A percentile compares a stretch with the other conserved stretches of the same genome.
phyloP scores from a whole-genome alignment of 208 protist species.

The Plasmodiophora brassicae region DNA sequence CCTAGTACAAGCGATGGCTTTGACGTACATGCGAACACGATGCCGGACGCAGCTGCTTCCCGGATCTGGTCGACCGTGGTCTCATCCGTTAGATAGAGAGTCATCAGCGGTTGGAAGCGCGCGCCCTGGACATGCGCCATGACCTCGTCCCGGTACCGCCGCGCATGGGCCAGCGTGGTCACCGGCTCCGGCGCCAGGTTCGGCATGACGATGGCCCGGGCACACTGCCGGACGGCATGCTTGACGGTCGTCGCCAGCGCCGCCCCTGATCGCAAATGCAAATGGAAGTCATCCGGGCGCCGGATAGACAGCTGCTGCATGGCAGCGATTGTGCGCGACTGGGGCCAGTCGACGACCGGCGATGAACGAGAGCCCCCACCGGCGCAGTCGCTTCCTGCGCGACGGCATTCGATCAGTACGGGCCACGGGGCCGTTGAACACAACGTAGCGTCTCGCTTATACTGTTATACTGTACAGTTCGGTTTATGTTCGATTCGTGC shows the following conservation, averaged over 20 bases:
- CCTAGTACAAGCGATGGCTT: neutral
- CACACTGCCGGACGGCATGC: conserved; percentile 35
- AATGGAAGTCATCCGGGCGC: conserved; percentile 51
- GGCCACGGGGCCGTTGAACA: too few species aligned
- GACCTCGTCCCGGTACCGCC: conserved; percentile 40
- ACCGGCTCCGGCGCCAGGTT: conserved; percentile 52
- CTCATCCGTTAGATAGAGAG: conserved; percentile 52
- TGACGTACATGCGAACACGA: conserved; percentile 23
- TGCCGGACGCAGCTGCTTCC: neutral
- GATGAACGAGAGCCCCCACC: too few species aligned
- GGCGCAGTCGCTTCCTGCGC: too few species aligned
- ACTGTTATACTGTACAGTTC: too few species aligned
- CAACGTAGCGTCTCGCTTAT: too few species aligned
- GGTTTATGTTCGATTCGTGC: too few species aligned
- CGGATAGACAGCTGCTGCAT: conserved; percentile 24
- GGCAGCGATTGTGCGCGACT: too few species aligned
- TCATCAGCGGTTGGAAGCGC: conserved; percentile 48
- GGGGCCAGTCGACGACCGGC: too few species aligned
- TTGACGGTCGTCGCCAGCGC: conserved; percentile 28
- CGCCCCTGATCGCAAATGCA: conserved; percentile 52
- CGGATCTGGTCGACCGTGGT: conserved; percentile 47
- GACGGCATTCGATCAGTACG: too few species aligned
- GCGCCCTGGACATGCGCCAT: neutral
- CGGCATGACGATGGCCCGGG: conserved; percentile 53
- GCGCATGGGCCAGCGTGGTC: conserved; percentile 30